Evolutionary conservation across 2,329 filamentous ascomycete species (phyloP).

Genomic region (Cladosporium oxysporum): DNA sequence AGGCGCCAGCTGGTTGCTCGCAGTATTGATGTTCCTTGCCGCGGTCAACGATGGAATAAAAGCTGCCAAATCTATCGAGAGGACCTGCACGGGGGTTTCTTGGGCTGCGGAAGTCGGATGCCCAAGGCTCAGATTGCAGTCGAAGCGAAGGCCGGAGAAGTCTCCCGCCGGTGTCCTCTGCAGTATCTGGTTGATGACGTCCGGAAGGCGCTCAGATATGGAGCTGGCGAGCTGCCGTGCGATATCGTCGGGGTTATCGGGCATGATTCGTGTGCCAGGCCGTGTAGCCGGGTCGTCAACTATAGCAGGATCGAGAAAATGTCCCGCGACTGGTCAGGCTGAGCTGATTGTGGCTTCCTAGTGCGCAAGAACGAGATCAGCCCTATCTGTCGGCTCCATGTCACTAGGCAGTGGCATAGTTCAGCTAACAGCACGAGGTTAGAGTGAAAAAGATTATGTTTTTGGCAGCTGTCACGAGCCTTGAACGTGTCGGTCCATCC

Average conservation of each 20-base stretch:
- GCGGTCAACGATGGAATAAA: background rate
- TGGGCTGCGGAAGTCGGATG: background rate
- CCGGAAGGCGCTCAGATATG: conserved; percentile 15
- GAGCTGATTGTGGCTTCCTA: background rate
- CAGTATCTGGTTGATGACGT: conserved; percentile 4
- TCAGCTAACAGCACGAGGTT: background rate
- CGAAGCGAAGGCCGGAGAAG: conserved; percentile 5
- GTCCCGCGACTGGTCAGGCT: background rate
- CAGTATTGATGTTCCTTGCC: background rate
- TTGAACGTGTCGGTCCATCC: background rate
- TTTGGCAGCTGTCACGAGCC: background rate
- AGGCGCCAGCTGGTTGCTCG: background rate
- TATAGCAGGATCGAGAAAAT: background rate
- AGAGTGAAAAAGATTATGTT: background rate
- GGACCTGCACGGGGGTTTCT: conserved; percentile 4
- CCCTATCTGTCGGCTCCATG: background rate
- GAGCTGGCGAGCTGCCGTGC: conserved; percentile 7
- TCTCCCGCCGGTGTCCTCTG: background rate
- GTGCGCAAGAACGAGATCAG: background rate
- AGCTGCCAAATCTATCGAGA: conserved; percentile 8
- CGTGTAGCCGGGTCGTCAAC: background rate
- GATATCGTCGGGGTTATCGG: conserved; percentile 7
- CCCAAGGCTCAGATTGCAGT: conserved; percentile 11
- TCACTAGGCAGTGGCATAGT: background rate
- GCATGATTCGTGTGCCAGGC: background rate